Evolutionary conservation across 176 grass and related monocot species (phyloP), one percentile per base, ranked within the genome.

Genomic region (Neostapfia colusana): DNA sequence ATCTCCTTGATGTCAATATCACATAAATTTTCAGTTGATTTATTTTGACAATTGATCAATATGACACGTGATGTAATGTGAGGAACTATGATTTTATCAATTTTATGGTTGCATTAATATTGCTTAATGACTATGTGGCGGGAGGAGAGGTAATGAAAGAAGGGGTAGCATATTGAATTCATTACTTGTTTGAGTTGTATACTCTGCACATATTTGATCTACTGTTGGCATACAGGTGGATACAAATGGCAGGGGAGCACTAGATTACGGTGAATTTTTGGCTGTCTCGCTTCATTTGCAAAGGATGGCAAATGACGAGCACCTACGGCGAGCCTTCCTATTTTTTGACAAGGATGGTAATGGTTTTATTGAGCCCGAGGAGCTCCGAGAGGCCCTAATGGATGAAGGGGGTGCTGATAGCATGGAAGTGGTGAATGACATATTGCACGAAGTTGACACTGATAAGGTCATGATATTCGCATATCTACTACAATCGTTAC

Each of bases 241-340:
- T 78, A 92, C 81, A n/a, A 99, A 95, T 65, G 89, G 89, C 42
- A 99, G 86, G 50, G 96, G 89, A 4, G 81, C 79, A 63, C 85
- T 99, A 62, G 96, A 99, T 75, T 99, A 99, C 44, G 85, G 89
- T 0, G 96, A 99, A 80, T 99, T 95, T 88, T 59, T 99, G 78
- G 96, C 96, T 2, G 92, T 99, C 38, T 95, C 96, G n/a, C n/a
- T n/a, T n/a, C n/a, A n/a, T n/a, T n/a, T n/a, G n/a, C n/a, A n/a
- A n/a, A n/a, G n/a, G n/a, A 99, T 99, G 95, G 95, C 95, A 72
- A 95, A 99, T 59, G 92, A 99, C 1, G 95, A 99, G 58, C 95
- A 99, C 79, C 85, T 99, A 15, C 73, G 89, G 16, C 91, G 80
- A 34, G 95, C 95, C 41, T 99, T 99, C 58, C 85, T 93, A 20